Conservation (phyloP, 768 basidiomycete species). For the Epithele typhae region DNA sequence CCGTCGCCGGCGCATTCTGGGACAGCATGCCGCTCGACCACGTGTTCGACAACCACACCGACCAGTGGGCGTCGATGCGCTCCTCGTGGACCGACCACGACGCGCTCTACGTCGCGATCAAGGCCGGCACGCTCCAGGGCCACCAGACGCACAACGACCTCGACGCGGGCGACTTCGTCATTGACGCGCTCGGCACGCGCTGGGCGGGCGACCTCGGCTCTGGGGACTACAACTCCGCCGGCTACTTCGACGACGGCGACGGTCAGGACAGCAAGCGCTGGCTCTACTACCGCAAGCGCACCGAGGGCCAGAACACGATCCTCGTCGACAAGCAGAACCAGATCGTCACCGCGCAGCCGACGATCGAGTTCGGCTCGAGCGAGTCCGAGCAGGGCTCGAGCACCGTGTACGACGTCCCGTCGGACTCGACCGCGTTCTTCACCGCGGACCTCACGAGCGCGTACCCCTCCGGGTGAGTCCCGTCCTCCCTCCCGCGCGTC, state of each 20-base stretch:
- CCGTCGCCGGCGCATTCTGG: conserved; percentile 87
- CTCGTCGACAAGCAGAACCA: conserved; percentile 76
- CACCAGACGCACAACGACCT: conserved; percentile 96
- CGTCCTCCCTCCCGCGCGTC: not conserved
- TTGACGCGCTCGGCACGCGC: conserved; percentile 88
- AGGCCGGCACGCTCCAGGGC: conserved; percentile 71
- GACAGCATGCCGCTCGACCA: conserved; percentile 75
- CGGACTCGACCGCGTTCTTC: conserved; percentile 75
- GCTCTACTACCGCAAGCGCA: conserved; percentile 93
- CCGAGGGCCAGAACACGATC: conserved; percentile 95
- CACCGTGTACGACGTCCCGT: conserved; percentile 62
- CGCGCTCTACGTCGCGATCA: conserved; percentile 83
- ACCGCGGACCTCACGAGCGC: conserved; percentile 69
- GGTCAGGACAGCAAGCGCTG: conserved; percentile 67
- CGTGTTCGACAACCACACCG: conserved; percentile 65
- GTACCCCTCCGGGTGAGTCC: conserved; percentile 64
- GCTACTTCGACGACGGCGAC: conserved; percentile 71
- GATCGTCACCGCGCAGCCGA: conserved; percentile 63
- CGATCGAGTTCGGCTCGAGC: conserved; percentile 45
- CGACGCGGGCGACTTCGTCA: conserved; percentile 90
- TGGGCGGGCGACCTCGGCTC: conserved; percentile 95
- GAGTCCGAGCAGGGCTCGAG: conserved; percentile 71
- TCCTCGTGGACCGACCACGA: conserved; percentile 86
- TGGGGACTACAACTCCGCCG: conserved; percentile 70
- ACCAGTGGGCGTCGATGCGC: conserved; percentile 90